Conservation (phyloP, 2,329 filamentous ascomycete genomes). For the Aspergillus hiratsukae region DNA sequence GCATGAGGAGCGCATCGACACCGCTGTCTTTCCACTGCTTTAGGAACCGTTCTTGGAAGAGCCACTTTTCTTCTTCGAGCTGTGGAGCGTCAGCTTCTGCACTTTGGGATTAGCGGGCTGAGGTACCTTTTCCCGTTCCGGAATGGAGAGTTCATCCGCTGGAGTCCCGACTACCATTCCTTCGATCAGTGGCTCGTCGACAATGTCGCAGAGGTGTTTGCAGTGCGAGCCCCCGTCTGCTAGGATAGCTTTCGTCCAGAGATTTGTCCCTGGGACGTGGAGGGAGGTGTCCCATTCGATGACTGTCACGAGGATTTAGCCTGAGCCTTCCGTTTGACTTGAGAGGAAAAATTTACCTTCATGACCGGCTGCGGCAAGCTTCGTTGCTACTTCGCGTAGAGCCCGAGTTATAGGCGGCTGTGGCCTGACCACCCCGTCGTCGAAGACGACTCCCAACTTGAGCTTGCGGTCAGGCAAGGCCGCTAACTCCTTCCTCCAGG, state of each 20-base stretch:
- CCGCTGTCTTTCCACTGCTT: slow-evolving; percentile 21
- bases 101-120: not conserved
- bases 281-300: slow-evolving; percentile 29
- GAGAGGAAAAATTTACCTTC: slow-evolving; percentile 27
- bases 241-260: slow-evolving; percentile 27
- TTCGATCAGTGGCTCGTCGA: slow-evolving; percentile 27
- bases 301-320: slow-evolving; percentile 11
- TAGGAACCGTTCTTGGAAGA: slow-evolving; percentile 16
- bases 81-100: not conserved
- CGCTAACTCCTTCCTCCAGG: slow-evolving; percentile 22
- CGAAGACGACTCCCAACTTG: slow-evolving; percentile 56
- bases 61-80: slow-evolving; percentile 19
- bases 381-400: slow-evolving; percentile 47
- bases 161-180: slow-evolving; percentile 30
- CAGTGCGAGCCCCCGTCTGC: slow-evolving; percentile 29
- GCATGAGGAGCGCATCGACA: slow-evolving; percentile 29
- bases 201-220: slow-evolving; percentile 19
- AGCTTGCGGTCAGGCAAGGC: slow-evolving; percentile 40
- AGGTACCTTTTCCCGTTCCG: slow-evolving; percentile 19
- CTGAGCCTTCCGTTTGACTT: not conserved
- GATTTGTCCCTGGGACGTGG: slow-evolving; percentile 18
- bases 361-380: slow-evolving; percentile 53
- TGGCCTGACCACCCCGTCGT: slow-evolving; percentile 56
- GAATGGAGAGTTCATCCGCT: slow-evolving; percentile 17
- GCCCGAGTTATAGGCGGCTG: slow-evolving; percentile 57